These are phyloP conservation scores for Nemophila menziesii DNA, from an alignment of 257 asterid species.

Conservation along the genomic window DNA sequence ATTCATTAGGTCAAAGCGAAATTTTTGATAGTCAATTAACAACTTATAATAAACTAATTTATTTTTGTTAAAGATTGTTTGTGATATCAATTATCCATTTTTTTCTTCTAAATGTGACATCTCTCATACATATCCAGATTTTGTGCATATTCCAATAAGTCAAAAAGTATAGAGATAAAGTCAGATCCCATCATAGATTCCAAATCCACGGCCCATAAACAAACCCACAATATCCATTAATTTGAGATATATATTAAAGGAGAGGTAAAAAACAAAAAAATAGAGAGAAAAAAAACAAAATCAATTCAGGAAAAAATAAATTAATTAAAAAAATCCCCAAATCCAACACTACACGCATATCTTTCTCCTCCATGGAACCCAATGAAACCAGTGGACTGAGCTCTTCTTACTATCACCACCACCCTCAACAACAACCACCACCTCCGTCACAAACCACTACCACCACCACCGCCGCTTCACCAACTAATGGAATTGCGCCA, in stretches of 20 bases:
- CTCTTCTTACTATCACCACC: constrained; percentile 37
- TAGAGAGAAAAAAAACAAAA: not conserved
- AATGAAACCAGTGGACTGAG: constrained; percentile 40
- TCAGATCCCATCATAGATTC: constrained; percentile 1
- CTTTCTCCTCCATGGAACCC: constrained; percentile 31
- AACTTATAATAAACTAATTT: too few species aligned
- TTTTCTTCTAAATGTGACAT: too few species aligned
- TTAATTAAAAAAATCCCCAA: constrained; percentile 12
- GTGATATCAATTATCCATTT: not conserved
- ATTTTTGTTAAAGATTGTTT: too few species aligned
- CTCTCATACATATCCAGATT: not conserved
- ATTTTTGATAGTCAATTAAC: too few species aligned
- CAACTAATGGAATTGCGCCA: constrained; percentile 20
- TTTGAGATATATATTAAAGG: not conserved
- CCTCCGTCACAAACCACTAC: constrained; percentile 9
- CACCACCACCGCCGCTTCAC: constrained; percentile 3
- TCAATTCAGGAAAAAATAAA: constrained; percentile 9
- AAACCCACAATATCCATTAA: not conserved
- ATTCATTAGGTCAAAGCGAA: too few species aligned
- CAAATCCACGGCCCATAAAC: constrained; percentile 12
- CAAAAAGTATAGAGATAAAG: not conserved
- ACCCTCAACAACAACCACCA: constrained; percentile 10
- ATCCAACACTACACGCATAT: constrained; percentile 12
- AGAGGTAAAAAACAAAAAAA: not conserved
- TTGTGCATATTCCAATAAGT: not conserved